These are phyloP conservation scores for Colletotrichum sp. DNA, from an alignment of 2,329 filamentous ascomycete genomes.

Conservation along the genomic window DNA sequence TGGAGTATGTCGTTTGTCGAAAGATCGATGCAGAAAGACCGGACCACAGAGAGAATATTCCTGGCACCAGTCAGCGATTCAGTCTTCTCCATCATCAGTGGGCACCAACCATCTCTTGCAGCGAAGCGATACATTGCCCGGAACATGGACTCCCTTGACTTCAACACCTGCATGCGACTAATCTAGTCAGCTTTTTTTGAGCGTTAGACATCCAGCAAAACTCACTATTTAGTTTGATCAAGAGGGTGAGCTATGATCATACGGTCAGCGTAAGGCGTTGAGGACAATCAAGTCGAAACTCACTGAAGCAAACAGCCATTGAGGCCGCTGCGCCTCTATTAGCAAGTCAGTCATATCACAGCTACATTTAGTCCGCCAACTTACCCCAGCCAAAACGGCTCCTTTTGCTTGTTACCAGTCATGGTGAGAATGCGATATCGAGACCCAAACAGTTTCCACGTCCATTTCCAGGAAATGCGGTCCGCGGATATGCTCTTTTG, in stretches of 20 bases:
- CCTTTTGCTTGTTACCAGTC: conserved; percentile 32
- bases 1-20: conserved; percentile 49
- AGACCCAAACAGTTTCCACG: not conserved
- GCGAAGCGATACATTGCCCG: conserved; percentile 42
- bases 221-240: conserved; percentile 50
- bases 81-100: not conserved
- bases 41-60: conserved; percentile 45
- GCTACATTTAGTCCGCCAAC: not conserved
- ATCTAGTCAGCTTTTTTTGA: not conserved
- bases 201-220: not conserved
- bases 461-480: not conserved
- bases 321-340: conserved; percentile 46
- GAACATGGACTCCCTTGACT: conserved; percentile 44
- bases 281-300: conserved; percentile 16
- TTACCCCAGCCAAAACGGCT: conserved; percentile 51
- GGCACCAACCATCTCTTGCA: conserved; percentile 38
- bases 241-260: conserved; percentile 41
- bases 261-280: not conserved
- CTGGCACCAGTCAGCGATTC: conserved; percentile 23
- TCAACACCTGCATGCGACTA: conserved; percentile 50
- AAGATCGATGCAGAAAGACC: conserved; percentile 49
- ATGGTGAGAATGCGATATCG: not conserved
- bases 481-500: conserved; percentile 3
- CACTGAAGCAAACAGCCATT: conserved; percentile 51
- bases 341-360: not conserved